Conservation (phyloP, 2,329 filamentous ascomycete species). For the Fusarium longipes region DNA sequence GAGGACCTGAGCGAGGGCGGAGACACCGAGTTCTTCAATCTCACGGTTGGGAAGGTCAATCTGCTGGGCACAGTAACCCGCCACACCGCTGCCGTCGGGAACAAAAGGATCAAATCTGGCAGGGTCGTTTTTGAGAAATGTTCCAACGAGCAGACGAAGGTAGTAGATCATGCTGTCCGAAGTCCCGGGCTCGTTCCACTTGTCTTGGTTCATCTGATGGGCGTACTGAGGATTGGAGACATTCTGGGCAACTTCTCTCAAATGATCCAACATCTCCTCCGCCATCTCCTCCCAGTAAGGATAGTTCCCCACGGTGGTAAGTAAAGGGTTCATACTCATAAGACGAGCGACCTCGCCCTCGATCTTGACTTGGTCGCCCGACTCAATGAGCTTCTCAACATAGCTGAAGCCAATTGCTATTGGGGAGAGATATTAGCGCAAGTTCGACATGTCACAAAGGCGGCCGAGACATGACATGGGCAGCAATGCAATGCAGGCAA, state of each 20-base stretch:
- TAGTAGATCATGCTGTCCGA: slow-evolving; percentile 88
- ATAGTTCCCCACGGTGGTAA: slow-evolving; percentile 78
- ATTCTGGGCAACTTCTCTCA: slow-evolving; percentile 71
- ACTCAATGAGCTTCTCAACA: slow-evolving; percentile 83
- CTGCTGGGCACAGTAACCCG: slow-evolving; percentile 74
- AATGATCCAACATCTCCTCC: slow-evolving; percentile 76
- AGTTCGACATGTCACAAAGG: slow-evolving; percentile 17
- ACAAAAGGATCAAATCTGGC: slow-evolving; percentile 80
- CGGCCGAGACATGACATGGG: slow-evolving; percentile 38
- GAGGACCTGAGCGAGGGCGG: slow-evolving; percentile 79
- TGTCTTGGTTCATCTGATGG: slow-evolving; percentile 64
- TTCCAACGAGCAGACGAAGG: slow-evolving; percentile 81
- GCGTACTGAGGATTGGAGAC: slow-evolving; percentile 70
- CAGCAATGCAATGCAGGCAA: slow-evolving; percentile 19
- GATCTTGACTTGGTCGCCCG: slow-evolving; percentile 72
- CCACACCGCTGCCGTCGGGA: slow-evolving; percentile 67
- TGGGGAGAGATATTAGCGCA: slow-evolving; percentile 25
- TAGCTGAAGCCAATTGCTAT: slow-evolving; percentile 92
- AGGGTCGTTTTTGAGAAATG: slow-evolving; percentile 82
- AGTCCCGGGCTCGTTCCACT: slow-evolving; percentile 77
- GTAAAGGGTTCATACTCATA: slow-evolving; percentile 74
- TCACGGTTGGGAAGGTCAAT: slow-evolving; percentile 83
- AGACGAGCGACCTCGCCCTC: slow-evolving; percentile 79
- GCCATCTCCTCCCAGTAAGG: slow-evolving; percentile 82
- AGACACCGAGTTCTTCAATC: slow-evolving; percentile 90